Evolutionary conservation across 1,284 basidiomycete species (phyloP).

Genomic region (Leccinum pachyderme): DNA sequence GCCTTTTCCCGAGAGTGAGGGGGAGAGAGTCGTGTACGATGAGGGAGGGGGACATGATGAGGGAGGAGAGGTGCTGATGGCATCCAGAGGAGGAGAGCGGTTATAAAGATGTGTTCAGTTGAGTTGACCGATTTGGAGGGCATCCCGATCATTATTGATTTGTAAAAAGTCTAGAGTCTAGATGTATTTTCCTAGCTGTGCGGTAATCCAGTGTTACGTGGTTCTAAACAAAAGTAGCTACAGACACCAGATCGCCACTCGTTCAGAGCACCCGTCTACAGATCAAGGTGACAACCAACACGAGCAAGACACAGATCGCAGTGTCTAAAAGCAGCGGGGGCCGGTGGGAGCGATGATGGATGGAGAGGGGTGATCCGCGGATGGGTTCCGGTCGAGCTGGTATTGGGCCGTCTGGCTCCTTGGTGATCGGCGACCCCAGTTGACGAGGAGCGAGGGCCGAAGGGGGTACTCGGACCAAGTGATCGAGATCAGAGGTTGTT

Average conservation of each 20-base stretch:
- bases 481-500: not conserved
- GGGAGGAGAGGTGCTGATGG: slow-evolving; percentile 14
- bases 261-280: slow-evolving; percentile 56
- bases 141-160: slow-evolving; percentile 26
- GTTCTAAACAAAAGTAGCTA: slow-evolving; percentile 14
- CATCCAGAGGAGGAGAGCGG: not conserved
- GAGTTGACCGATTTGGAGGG: slow-evolving; percentile 28
- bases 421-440: slow-evolving; percentile 10
- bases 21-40: slow-evolving; percentile 16
- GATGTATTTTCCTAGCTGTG: not conserved
- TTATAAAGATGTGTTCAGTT: slow-evolving; percentile 24
- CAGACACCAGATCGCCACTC: slow-evolving; percentile 23
- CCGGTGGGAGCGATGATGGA: slow-evolving; percentile 28
- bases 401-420: slow-evolving; percentile 9
- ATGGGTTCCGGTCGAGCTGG: slow-evolving; percentile 11
- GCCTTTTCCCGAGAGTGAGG: slow-evolving; percentile 6
- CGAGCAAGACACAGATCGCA: slow-evolving; percentile 64
- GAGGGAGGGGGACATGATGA: slow-evolving; percentile 17
- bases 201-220: slow-evolving; percentile 1
- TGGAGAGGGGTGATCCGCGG: slow-evolving; percentile 19
- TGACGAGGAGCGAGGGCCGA: slow-evolving; percentile 6
- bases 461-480: not conserved
- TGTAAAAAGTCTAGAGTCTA: slow-evolving; percentile 5
- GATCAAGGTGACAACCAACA: slow-evolving; percentile 60
- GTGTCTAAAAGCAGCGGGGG: slow-evolving; percentile 68